Evolutionary conservation across 768 basidiomycete genomes (phyloP).

Genomic region (Dacryopinax primogenitus): DNA sequence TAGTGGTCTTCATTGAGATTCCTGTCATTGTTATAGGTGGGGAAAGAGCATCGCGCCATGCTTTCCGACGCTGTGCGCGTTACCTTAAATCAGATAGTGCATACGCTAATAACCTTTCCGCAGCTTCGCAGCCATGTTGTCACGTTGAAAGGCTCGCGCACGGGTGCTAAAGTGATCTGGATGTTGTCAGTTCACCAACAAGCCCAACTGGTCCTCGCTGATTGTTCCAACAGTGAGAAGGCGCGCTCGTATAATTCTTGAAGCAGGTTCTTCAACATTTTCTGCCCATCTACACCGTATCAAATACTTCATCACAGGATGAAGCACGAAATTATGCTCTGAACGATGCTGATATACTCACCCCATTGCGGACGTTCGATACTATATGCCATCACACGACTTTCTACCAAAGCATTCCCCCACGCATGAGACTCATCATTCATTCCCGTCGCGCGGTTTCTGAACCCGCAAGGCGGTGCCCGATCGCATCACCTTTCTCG

Average conservation of each 20-base stretch:
- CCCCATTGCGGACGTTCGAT: conserved; percentile 3
- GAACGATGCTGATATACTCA: conserved; percentile 3
- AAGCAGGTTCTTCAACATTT: conserved; percentile 8
- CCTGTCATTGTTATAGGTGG: conserved; percentile 39
- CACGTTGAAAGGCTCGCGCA: conserved; percentile 80
- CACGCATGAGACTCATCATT: neutral
- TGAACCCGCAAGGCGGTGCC: neutral
- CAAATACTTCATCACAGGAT: conserved; percentile 7
- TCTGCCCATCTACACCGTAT: conserved; percentile 6
- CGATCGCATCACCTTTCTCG: neutral
- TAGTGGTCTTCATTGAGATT: conserved; percentile 3
- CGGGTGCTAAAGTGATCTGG: conserved; percentile 86
- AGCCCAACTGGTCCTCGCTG: neutral
- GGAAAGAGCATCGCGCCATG: conserved; percentile 70
- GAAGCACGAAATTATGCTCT: conserved; percentile 5
- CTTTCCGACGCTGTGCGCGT: conserved; percentile 52
- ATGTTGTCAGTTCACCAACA: conserved; percentile 35
- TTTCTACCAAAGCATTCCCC: neutral
- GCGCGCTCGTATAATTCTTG: conserved; percentile 6
- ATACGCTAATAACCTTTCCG: neutral
- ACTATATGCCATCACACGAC: neutral
- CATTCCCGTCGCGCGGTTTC: neutral
- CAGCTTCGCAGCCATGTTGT: conserved; percentile 71
- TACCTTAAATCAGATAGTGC: neutral
- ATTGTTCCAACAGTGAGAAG: neutral